Evolutionary conservation across 441 rosid species (phyloP).

Genomic region (Croton laevigatus): DNA sequence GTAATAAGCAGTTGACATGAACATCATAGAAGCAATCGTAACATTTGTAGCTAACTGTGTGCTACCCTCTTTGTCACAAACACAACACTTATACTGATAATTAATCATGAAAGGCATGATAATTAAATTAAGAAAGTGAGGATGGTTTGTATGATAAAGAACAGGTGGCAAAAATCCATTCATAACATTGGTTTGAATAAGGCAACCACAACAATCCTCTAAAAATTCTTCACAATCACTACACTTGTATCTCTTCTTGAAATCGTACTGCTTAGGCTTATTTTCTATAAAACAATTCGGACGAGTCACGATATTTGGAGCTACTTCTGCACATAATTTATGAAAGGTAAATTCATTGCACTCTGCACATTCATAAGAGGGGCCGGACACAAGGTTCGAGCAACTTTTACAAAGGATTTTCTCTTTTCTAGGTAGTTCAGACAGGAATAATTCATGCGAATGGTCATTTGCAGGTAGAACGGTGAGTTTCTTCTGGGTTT

Average conservation of each 20-base stretch:
- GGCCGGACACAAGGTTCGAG: not conserved
- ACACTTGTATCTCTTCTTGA: not conserved
- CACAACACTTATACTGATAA: not conserved
- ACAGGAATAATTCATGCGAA: not conserved
- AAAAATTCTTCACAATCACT: not conserved
- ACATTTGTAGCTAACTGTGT: not conserved
- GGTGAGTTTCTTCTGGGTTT: not conserved
- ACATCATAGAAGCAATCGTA: not conserved
- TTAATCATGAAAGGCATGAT: not conserved
- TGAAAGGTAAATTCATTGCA: constrained; percentile 7
- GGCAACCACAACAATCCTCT: not conserved
- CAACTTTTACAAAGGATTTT: not conserved
- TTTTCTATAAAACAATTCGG: not conserved
- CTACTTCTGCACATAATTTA: not conserved
- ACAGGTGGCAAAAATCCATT: not conserved
- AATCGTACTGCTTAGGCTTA: not conserved
- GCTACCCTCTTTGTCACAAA: not conserved
- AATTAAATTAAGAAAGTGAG: not conserved
- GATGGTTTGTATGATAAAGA: not conserved
- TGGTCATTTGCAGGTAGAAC: not conserved
- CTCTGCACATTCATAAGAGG: not conserved
- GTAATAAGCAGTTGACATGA: not conserved
- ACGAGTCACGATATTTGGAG: not conserved
- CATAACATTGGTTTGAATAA: not conserved
- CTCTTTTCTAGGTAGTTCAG: not conserved